Evolutionary conservation across 2,329 filamentous ascomycete genomes (phyloP).

Genomic region (Aspergillus sp.): DNA sequence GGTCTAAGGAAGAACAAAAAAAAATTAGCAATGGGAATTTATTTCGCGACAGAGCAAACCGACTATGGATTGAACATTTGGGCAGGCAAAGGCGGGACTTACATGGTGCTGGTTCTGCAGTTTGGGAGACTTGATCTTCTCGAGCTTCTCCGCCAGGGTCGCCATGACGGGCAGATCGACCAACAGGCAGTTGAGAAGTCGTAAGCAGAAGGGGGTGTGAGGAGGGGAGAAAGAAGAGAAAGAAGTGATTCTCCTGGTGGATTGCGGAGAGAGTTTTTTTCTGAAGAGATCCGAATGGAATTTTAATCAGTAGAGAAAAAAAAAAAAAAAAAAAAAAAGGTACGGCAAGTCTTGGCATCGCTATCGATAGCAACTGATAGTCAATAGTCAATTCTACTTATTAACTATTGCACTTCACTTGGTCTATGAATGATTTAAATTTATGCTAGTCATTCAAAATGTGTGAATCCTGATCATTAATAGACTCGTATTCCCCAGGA

Average conservation of each 20-base stretch:
- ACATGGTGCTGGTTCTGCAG: constrained; percentile 94
- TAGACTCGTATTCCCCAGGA: not conserved
- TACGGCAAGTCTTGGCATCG: constrained; percentile 25
- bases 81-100: constrained; percentile 30
- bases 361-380: constrained; percentile 25
- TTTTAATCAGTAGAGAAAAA: not conserved
- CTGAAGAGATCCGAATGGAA: constrained; percentile 15
- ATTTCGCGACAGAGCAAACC: constrained; percentile 7
- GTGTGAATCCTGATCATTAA: not conserved
- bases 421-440: not conserved
- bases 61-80: not conserved
- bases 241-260: constrained; percentile 25
- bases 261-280: constrained; percentile 26
- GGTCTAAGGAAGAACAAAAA: constrained; percentile 18
- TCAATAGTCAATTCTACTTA: not conserved
- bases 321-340: not conserved
- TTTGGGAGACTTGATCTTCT: constrained; percentile 96
- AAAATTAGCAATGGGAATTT: not conserved
- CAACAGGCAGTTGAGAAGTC: constrained; percentile 26
- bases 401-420: not conserved
- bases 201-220: constrained; percentile 20
- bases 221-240: constrained; percentile 9
- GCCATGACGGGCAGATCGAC: constrained; percentile 43
- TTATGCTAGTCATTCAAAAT: too few species aligned
- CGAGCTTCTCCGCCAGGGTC: constrained; percentile 84